Percentiles rank a stretch among this genome's conserved stretches.
Evolutionary conservation across 352 stramenopile species (phyloP).

Genomic region (Pythium brachiatum): DNA sequence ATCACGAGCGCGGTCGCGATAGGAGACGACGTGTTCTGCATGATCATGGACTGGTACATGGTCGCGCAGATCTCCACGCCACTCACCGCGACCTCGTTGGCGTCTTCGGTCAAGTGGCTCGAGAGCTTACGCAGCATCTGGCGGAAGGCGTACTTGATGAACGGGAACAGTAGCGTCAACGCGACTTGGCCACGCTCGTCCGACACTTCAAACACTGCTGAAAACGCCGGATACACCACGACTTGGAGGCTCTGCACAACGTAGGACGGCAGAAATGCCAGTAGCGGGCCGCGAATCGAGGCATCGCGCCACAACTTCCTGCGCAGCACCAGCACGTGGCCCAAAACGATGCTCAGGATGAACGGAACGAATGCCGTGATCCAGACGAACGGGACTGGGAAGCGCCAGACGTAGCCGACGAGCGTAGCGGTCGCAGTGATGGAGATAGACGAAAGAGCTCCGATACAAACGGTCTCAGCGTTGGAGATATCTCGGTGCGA

Average conservation of each 20-base stretch:
- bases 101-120: background rate
- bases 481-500: conserved; percentile 1
- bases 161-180: conserved; percentile 7
- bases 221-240: conserved; percentile 15
- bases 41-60: conserved; percentile 18
- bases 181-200: background rate
- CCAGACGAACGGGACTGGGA: conserved; percentile 13
- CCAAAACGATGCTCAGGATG: background rate
- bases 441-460: background rate
- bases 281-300: background rate
- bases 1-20: conserved; percentile 5
- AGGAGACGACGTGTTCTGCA: conserved; percentile 7
- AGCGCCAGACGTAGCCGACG: conserved; percentile 13
- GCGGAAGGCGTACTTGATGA: conserved; percentile 8
- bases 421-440: background rate
- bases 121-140: background rate
- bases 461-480: background rate
- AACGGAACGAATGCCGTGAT: background rate
- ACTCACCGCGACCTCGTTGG: conserved; percentile 8
- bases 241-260: conserved; percentile 12
- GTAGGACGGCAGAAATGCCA: background rate
- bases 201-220: background rate
- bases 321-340: conserved; percentile 1
- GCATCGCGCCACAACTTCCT: background rate
- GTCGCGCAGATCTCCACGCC: conserved; percentile 7